phyloP scores from a whole-genome alignment of 352 stramenopile species.

The Phytopythium delawarense region DNA sequence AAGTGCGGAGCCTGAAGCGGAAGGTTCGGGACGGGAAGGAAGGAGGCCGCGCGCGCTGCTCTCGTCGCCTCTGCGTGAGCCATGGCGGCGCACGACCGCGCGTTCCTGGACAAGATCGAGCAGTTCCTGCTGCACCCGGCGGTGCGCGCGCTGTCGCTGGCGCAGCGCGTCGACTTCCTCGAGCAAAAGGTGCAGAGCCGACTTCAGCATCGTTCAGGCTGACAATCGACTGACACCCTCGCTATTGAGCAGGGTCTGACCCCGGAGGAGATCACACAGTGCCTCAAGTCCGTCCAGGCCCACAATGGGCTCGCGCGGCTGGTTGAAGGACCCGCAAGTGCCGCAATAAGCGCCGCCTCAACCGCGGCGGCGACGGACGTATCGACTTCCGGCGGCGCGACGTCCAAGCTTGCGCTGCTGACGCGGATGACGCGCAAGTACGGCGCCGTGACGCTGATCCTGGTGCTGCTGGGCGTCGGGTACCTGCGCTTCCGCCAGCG shows the following conservation, averaged over 20 bases:
- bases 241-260: conserved; percentile 30
- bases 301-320: conserved; percentile 55
- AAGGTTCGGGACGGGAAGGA: not conserved
- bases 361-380: not conserved
- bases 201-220: not conserved
- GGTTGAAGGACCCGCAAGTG: conserved; percentile 4
- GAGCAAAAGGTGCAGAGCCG: conserved; percentile 46
- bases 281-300: conserved; percentile 47
- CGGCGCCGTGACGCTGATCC: conserved; percentile 23
- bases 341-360: not conserved
- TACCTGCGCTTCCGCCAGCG: conserved; percentile 25
- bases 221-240: not conserved
- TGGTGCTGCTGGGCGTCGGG: conserved; percentile 25
- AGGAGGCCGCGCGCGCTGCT: not conserved
- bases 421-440: conserved; percentile 27
- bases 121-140: conserved; percentile 64
- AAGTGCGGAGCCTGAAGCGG: not conserved
- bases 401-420: conserved; percentile 20
- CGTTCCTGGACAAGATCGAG: conserved; percentile 57
- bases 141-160: conserved; percentile 57
- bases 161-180: conserved; percentile 69
- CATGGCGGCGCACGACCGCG: conserved; percentile 22
- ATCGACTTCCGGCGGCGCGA: not conserved
- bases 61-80: no score
- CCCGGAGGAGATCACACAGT: conserved; percentile 58